These are phyloP conservation scores for Medicago arabica DNA, from an alignment of 306 rosid species.

Conservation along the genomic window DNA sequence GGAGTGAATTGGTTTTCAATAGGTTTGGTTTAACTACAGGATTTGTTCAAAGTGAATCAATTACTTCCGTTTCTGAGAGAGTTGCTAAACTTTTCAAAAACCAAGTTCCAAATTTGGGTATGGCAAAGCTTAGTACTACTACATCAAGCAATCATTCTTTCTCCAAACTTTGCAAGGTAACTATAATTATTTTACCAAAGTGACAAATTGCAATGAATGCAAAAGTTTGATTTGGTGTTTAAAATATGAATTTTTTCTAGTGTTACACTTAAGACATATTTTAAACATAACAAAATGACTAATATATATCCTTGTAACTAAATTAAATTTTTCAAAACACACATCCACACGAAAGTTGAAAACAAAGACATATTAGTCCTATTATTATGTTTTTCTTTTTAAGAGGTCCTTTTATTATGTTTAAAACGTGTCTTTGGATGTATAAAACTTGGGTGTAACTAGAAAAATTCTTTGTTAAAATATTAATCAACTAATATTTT, in stretches of 20 bases:
- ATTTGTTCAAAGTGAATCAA: slow-evolving; percentile 39
- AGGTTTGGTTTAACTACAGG: slow-evolving; percentile 82
- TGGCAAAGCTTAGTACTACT: slow-evolving; percentile 45
- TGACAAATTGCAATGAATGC: not conserved
- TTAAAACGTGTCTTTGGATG: too few species aligned
- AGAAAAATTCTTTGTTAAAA: too few species aligned
- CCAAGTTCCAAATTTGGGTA: slow-evolving; percentile 51
- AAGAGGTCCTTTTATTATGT: too few species aligned
- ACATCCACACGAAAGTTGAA: too few species aligned
- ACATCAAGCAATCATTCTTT: slow-evolving; percentile 44
- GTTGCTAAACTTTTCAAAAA: slow-evolving; percentile 49
- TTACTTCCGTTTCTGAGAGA: slow-evolving; percentile 26
- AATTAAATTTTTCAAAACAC: too few species aligned
- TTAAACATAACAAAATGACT: too few species aligned
- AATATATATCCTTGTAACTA: too few species aligned
- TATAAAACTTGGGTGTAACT: too few species aligned
- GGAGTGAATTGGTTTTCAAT: slow-evolving; percentile 58
- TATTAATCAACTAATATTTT: too few species aligned
- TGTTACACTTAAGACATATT: too few species aligned
- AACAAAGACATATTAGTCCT: too few species aligned
- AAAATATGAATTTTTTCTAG: not conserved
- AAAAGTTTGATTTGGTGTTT: not conserved
- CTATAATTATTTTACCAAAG: not conserved
- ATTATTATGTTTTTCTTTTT: too few species aligned
- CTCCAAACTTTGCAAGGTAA: slow-evolving; percentile 65